Evolutionary conservation across 495 filamentous ascomycete genomes (phyloP), one percentile per base, ranked within the genome.

Genomic region (Tuber indicum): DNA sequence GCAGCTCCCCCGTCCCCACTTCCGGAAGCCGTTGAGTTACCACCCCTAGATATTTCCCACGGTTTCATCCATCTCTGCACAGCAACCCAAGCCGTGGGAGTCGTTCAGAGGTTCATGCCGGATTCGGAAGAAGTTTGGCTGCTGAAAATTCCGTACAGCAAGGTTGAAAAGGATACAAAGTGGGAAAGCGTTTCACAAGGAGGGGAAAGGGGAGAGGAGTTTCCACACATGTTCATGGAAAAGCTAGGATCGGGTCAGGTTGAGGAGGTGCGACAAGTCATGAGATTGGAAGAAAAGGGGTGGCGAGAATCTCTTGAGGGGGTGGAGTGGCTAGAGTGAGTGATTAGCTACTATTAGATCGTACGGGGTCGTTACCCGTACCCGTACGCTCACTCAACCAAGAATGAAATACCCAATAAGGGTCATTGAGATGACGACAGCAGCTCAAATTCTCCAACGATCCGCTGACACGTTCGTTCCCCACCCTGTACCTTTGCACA

Each of bases 261-360:
- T 1, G 71, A 72, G 43, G 77, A 72, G 42, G 39, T 49, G 45
- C 74, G 52, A 23, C 77, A 45, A 72, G 75, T 76, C 41, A 58
- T 26, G 21, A 71, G 42, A 8, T 47, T 46, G 17, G 58, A 26
- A 41, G 74, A 49, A 42, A 49, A 19, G 23, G 71, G 44, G 9
- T 79, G 78, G 78, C 72, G 58, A 10, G 78, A 71, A 19, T 70
- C 75, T 52, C 77, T 79, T 46, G 75, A 75, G 19, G 76, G n/a
- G 4, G 46, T 26, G 41, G 17, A 26, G 39, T 79, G 78, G 72
- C 17, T 76, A 19, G 71, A 72, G 74, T 39, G 44, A 46, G 74
- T 39, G 44, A 46, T 77, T 52, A 45, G 8, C 12, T 36, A 14
- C 52, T 66, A 36, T 32, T 12, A 32, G 52, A 62, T 62, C 3